Base-by-base conservation (phyloP, 306 rosid genomes). In the Dicorynia guianensis region DNA sequence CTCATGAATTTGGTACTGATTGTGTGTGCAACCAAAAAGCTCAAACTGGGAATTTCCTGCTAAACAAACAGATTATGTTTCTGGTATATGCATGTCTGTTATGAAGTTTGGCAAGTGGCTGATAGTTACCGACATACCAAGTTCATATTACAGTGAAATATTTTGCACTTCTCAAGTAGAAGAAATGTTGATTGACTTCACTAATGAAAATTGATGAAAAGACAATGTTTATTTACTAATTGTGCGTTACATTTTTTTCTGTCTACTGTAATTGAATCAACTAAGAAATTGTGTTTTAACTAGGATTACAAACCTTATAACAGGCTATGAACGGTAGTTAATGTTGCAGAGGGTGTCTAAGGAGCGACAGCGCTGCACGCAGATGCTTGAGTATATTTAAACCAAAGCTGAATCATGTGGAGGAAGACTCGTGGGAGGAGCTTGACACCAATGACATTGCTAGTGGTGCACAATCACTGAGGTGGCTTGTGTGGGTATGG, bases 391-490 rank as follows among this genome's bases (percentile, higher is more conserved):
- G 81, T 71, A 77, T 92, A 80, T 90, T 95, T 44, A 92, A 90
- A 79, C 97, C 98, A 14, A 85, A 81, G 76, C 81, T 95, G 77
- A 88, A 89, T 43, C 82, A 82, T 69, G 77, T 86, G 59, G 89
- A 88, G 65, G 98, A 81, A 72, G 97, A 95, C 61, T 92, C 97
- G 20, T 95, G 98, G 98, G 98, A 95, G 87, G 98, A 89, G 75
- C 90, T 92, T 62, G 85, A 86, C 76, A 75, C 96, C 1, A 82
- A 85, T 65, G 92, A 86, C 78, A 86, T 92, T 52, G 87, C 73
- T 39, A 80, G 78, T 77, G 96, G 96, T 47, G 87, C 92, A 63
- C 87, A 83, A 66, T 92, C 93, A 38, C 79, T 95, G 76, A 80
- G 92, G 66, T 92, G 98, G 98, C 93, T 95, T 75, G 89, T 90